These are phyloP conservation scores for Colletotrichum falcatum DNA, from an alignment of 2,329 filamentous ascomycete species.

Conservation along the genomic window DNA sequence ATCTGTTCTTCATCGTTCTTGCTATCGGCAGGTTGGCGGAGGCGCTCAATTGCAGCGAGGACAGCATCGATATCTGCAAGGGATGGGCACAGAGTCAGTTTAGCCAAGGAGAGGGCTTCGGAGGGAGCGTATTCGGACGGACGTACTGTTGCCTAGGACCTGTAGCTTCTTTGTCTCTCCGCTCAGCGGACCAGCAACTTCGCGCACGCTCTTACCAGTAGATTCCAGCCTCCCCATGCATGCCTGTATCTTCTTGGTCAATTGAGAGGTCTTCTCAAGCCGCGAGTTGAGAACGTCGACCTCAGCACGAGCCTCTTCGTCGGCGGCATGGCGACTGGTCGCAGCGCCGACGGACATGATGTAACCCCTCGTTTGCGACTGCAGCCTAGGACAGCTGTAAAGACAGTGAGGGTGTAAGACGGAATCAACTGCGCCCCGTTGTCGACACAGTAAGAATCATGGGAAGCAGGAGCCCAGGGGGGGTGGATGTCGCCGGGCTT, in stretches of 20 bases:
- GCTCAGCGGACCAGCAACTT: slow-evolving; percentile 92
- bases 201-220: slow-evolving; percentile 89
- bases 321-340: slow-evolving; percentile 63
- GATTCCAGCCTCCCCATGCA: slow-evolving; percentile 86
- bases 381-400: neutral
- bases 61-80: slow-evolving; percentile 83
- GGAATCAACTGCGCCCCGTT: neutral
- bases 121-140: neutral
- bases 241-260: slow-evolving; percentile 95
- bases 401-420: neutral
- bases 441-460: neutral
- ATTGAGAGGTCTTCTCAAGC: slow-evolving; percentile 90
- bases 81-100: slow-evolving; percentile 41
- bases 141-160: slow-evolving; percentile 81
- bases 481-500: neutral
- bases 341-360: slow-evolving; percentile 65
- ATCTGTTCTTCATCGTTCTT: slow-evolving; percentile 93
- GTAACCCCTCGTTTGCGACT: neutral
- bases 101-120: neutral
- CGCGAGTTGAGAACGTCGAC: slow-evolving; percentile 78
- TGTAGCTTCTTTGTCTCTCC: slow-evolving; percentile 92
- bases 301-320: slow-evolving; percentile 77
- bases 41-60: slow-evolving; percentile 85
- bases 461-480: neutral
- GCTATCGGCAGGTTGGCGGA: slow-evolving; percentile 91